Conservation (phyloP, 202 grass and related monocot genomes). For the Digitaria exilis region DNA sequence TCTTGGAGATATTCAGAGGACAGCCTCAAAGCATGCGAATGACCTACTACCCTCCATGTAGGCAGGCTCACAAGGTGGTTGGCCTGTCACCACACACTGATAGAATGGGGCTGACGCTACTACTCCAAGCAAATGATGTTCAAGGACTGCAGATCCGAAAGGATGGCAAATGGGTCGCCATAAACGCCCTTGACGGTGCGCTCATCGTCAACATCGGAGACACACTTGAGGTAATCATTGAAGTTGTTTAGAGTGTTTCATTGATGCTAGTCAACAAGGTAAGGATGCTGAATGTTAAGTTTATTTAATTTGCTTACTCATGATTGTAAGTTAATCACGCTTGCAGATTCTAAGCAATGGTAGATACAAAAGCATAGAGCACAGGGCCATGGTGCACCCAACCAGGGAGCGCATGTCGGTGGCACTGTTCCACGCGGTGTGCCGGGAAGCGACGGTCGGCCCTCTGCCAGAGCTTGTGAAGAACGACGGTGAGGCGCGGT, state of each 20-base stretch:
- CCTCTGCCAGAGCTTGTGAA: conserved; percentile 45
- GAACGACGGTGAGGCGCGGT: conserved; percentile 26
- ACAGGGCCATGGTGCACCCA: conserved; percentile 41
- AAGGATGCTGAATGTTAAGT: neutral
- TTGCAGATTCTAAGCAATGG: conserved; percentile 52
- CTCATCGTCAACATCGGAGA: conserved; percentile 68
- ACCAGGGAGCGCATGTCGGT: conserved; percentile 36
- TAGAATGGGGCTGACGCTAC: conserved; percentile 42
- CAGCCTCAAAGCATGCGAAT: conserved; percentile 53
- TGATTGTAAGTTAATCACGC: neutral
- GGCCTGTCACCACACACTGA: conserved; percentile 68
- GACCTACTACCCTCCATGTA: conserved; percentile 73
- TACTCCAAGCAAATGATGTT: conserved; percentile 61
- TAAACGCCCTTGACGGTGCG: conserved; percentile 31
- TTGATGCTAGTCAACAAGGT: neutral
- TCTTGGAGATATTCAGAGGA: conserved; percentile 38
- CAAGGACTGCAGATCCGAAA: conserved; percentile 67
- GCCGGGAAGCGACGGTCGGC: neutral
- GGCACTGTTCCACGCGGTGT: conserved; percentile 25
- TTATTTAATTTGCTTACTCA: neutral
- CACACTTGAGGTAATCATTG: conserved; percentile 51
- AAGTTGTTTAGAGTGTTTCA: neutral
- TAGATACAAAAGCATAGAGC: conserved; percentile 42
- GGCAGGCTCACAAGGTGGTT: conserved; percentile 57
- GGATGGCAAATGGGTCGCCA: conserved; percentile 49